These are phyloP conservation scores for Infundibulicybe gibba DNA, from an alignment of 768 basidiomycete genomes.

Conservation along the genomic window DNA sequence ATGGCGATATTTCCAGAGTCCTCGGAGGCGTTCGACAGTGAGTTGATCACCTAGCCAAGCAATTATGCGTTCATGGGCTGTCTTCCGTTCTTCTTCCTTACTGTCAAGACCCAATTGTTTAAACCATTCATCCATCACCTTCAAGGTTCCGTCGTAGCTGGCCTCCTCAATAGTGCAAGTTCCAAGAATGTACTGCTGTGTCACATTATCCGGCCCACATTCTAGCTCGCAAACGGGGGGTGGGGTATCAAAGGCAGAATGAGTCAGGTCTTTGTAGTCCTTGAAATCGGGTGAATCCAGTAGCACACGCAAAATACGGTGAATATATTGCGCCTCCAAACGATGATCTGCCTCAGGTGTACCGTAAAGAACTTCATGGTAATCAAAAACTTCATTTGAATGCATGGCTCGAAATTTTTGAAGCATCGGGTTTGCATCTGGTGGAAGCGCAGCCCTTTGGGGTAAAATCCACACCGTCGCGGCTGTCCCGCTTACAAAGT, in stretches of 20 bases:
- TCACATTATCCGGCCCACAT: conserved; percentile 17
- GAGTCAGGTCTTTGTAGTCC: conserved; percentile 18
- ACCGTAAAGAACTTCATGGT: conserved; percentile 16
- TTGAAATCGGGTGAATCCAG: conserved; percentile 23
- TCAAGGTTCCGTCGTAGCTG: conserved; percentile 32
- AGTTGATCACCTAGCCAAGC: conserved; percentile 31
- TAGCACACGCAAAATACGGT: conserved; percentile 22
- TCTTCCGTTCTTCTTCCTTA: conserved; percentile 14
- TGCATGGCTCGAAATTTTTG: conserved; percentile 17
- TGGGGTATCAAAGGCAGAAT: conserved; percentile 11
- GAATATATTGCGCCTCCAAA: conserved; percentile 6
- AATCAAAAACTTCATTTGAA: conserved; percentile 15
- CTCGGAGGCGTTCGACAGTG: conserved; percentile 19
- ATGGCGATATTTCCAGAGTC: conserved; percentile 19
- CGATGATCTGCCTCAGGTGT: conserved; percentile 7
- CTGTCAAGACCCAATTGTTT: conserved; percentile 18
- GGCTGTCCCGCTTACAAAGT: conserved; percentile 32
- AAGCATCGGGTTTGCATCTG: conserved; percentile 12
- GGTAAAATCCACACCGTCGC: conserved; percentile 29
- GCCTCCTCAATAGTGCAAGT: conserved; percentile 32
- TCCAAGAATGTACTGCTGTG: conserved; percentile 29
- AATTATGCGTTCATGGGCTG: conserved; percentile 13
- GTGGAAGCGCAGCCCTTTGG: conserved; percentile 10
- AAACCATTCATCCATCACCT: conserved; percentile 26
- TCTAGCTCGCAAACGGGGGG: conserved; percentile 21